A percentile compares a stretch with the other conserved stretches of the same genome.
These are phyloP conservation scores for Trichoderma lentiforme DNA, from an alignment of 2,329 filamentous ascomycete species.

Conservation along the genomic window DNA sequence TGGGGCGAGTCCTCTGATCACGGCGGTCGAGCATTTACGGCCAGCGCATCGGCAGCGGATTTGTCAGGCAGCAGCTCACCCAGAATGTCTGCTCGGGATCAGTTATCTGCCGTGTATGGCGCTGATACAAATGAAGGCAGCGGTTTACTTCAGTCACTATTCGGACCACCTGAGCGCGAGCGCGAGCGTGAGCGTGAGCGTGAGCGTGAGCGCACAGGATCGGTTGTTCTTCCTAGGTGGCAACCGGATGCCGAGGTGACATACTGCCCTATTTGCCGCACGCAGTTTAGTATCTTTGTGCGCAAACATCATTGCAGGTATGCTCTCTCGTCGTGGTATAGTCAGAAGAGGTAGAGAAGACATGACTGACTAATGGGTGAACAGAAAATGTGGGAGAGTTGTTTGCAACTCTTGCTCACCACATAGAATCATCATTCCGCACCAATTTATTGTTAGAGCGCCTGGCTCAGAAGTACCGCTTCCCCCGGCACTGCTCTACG, in stretches of 20 bases:
- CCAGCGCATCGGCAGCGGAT: background rate
- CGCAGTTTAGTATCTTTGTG: slow-evolving; percentile 78
- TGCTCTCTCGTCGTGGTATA: slow-evolving; percentile 25
- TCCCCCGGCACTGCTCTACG: slow-evolving; percentile 35
- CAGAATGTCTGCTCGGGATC: background rate
- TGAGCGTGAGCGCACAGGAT: background rate
- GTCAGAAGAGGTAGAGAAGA: background rate
- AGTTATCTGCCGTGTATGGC: slow-evolving; percentile 6
- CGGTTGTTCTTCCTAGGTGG: slow-evolving; percentile 69
- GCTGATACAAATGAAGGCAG: slow-evolving; percentile 3
- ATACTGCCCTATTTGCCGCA: slow-evolving; percentile 78
- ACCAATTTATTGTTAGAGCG: slow-evolving; percentile 86
- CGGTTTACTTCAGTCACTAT: background rate
- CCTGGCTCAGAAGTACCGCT: slow-evolving; percentile 47
- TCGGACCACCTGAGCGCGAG: background rate
- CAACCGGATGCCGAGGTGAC: slow-evolving; percentile 82
- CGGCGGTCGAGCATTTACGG: background rate
- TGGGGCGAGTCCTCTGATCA: slow-evolving; percentile 10
- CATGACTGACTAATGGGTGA: slow-evolving; percentile 19
- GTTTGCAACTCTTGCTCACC: slow-evolving; percentile 89
- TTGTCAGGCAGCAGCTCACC: background rate
- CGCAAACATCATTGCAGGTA: slow-evolving; percentile 91
- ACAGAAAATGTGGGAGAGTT: slow-evolving; percentile 84
- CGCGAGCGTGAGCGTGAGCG: background rate
- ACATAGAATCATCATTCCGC: slow-evolving; percentile 89